These are phyloP conservation scores for Aspergillus ellipticus DNA, from an alignment of 495 filamentous ascomycete species.

Conservation along the genomic window DNA sequence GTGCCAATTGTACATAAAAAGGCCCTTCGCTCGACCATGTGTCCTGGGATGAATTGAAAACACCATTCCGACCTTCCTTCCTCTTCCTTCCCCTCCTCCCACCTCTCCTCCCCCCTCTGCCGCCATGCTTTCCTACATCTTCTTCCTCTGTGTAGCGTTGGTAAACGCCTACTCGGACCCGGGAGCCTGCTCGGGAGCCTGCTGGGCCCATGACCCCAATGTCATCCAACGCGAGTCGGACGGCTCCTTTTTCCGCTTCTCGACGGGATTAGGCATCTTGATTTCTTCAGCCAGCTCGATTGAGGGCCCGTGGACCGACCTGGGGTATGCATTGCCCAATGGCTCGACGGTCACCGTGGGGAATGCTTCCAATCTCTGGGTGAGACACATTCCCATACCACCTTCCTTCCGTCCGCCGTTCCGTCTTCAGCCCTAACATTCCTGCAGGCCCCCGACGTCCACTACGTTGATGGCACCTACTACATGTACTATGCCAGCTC, in stretches of 20 bases:
- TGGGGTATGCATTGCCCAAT: background rate
- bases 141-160: background rate
- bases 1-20: constrained; percentile 1
- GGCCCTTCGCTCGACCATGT: background rate
- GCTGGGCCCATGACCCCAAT: constrained; percentile 9
- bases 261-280: constrained; percentile 5
- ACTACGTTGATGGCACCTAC: constrained; percentile 52
- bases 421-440: constrained; percentile 1
- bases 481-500: constrained; percentile 71
- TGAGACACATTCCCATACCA: constrained; percentile 4
- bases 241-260: constrained; percentile 9
- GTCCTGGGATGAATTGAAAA: background rate
- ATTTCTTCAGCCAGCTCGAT: constrained; percentile 1
- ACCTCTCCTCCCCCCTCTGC: background rate
- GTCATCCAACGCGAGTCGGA: constrained; percentile 4
- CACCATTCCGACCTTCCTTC: background rate
- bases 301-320: constrained; percentile 2
- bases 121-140: background rate
- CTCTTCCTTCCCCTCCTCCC: background rate
- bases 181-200: constrained; percentile 6
- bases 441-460: constrained; percentile 62
- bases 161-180: constrained; percentile 2
- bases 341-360: constrained; percentile 2
- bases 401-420: background rate
- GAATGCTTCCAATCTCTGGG: constrained; percentile 6